Conservation (phyloP, 129 eudicot species). For the Arctium minus region DNA sequence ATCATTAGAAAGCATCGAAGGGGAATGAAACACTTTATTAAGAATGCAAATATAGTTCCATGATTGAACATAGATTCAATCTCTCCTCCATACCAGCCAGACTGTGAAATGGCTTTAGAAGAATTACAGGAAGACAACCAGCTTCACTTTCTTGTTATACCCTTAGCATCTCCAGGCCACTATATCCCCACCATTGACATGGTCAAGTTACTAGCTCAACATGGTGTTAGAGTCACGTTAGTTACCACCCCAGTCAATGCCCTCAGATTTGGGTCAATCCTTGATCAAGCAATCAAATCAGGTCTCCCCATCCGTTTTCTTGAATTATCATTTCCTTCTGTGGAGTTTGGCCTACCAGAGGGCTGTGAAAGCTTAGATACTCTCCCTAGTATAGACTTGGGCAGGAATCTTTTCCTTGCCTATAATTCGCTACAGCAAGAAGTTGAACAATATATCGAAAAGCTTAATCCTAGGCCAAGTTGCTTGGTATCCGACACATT, state of each 20-base stretch:
- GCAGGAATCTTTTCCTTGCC: conserved; percentile 15
- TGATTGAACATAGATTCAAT: background rate
- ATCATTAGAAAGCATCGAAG: background rate
- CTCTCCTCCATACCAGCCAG: background rate
- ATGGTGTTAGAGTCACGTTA: conserved; percentile 35
- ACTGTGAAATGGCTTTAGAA: conserved; percentile 13
- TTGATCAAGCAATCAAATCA: conserved; percentile 31
- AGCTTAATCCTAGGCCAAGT: conserved; percentile 29
- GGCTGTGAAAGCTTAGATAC: conserved; percentile 53
- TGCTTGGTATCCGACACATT: conserved; percentile 43
- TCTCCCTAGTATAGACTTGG: conserved; percentile 25
- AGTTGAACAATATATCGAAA: conserved; percentile 27
- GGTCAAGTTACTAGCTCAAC: conserved; percentile 42
- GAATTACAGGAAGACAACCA: conserved; percentile 20
- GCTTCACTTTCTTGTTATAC: conserved; percentile 52
- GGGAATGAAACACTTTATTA: background rate
- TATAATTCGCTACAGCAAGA: conserved; percentile 19
- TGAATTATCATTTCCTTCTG: conserved; percentile 33
- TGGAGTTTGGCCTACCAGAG: conserved; percentile 53
- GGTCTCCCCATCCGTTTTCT: conserved; percentile 39
- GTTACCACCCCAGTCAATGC: conserved; percentile 35
- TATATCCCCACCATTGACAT: conserved; percentile 56
- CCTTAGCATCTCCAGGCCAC: conserved; percentile 53
- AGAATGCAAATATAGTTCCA: background rate
- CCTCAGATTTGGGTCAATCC: conserved; percentile 25